These are phyloP conservation scores for Aureobasidium lini DNA, from an alignment of 2,329 filamentous ascomycete genomes.

Conservation along the genomic window DNA sequence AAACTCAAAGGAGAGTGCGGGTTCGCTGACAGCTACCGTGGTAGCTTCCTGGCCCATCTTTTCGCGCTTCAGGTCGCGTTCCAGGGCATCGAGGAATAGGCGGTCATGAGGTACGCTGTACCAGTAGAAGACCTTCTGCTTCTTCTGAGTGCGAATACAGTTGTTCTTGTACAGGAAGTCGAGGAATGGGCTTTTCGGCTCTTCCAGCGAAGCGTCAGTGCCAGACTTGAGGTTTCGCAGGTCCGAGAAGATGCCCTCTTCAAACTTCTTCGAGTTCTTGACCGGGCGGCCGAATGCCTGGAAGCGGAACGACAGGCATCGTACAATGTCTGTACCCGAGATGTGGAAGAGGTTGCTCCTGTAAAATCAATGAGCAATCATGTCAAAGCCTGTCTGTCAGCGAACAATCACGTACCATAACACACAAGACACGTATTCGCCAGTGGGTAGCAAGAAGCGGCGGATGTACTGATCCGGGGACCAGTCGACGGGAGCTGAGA, in stretches of 20 bases:
- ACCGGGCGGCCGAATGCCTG: slow-evolving; percentile 97
- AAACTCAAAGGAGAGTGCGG: slow-evolving; percentile 95
- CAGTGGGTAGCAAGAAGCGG: slow-evolving; percentile 88
- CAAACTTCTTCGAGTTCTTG: slow-evolving; percentile 99
- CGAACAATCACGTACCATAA: slow-evolving; percentile 55
- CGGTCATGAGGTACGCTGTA: slow-evolving; percentile 98
- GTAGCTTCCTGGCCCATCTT: slow-evolving; percentile 99
- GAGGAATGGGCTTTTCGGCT: slow-evolving; percentile 96
- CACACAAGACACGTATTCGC: slow-evolving; percentile 98
- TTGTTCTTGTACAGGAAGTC: slow-evolving; percentile 99
- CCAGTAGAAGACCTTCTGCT: slow-evolving; percentile 99
- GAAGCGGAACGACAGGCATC: slow-evolving; percentile 96
- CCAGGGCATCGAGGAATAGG: slow-evolving; percentile 91
- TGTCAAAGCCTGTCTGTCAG: slow-evolving; percentile 18
- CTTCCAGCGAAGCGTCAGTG: slow-evolving; percentile 94
- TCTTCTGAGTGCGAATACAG: slow-evolving; percentile 99
- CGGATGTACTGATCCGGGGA: slow-evolving; percentile 93
- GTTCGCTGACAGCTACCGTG: slow-evolving; percentile 92
- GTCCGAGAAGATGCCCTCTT: slow-evolving; percentile 98
- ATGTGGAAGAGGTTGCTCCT: slow-evolving; percentile 99
- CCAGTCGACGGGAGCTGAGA: slow-evolving; percentile 98
- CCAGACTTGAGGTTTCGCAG: slow-evolving; percentile 96
- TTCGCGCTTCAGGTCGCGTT: slow-evolving; percentile 95
- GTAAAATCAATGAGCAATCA: slow-evolving; percentile 6
- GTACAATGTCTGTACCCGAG: slow-evolving; percentile 95